Percentiles rank a stretch among this genome's conserved stretches.
Evolutionary conservation across 2,329 filamentous ascomycete genomes (phyloP).

Genomic region (Colletotrichum musicola): DNA sequence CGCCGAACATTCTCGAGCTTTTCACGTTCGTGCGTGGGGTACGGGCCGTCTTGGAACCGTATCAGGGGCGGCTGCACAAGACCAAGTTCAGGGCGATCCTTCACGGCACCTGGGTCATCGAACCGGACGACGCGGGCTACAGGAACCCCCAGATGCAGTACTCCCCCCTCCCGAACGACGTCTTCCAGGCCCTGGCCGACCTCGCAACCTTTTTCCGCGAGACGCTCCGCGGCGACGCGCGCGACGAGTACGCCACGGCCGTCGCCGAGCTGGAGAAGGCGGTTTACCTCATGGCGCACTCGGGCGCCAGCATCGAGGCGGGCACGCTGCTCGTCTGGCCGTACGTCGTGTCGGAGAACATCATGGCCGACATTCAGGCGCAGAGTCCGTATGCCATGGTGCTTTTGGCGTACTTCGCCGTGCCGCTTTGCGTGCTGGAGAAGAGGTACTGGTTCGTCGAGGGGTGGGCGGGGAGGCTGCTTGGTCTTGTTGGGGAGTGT

Average conservation of each 20-base stretch:
- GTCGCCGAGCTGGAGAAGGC: constrained; percentile 40
- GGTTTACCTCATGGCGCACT: constrained; percentile 40
- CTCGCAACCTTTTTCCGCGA: constrained; percentile 7
- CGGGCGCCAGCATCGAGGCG: constrained; percentile 43
- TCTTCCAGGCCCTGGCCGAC: constrained; percentile 20
- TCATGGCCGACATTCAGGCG: constrained; percentile 45
- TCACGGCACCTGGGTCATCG: constrained; percentile 10
- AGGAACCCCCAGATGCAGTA: constrained; percentile 15
- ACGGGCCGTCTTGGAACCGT: constrained; percentile 9
- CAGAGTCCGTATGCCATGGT: constrained; percentile 44
- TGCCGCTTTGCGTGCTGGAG: constrained; percentile 44
- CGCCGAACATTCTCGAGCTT: constrained; percentile 9
- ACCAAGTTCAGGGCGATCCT: constrained; percentile 18
- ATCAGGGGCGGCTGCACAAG: background rate
- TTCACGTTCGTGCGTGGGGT: constrained; percentile 33
- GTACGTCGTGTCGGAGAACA: constrained; percentile 43
- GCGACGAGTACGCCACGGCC: constrained; percentile 41
- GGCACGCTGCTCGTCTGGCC: constrained; percentile 44
- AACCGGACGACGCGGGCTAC: constrained; percentile 3
- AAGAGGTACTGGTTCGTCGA: constrained; percentile 44
- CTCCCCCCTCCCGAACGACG: constrained; percentile 8
- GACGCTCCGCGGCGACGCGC: constrained; percentile 12
- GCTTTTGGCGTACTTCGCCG: constrained; percentile 44
- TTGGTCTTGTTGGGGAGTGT: constrained; percentile 41
- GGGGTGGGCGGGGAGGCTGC: constrained; percentile 43